Conservation (phyloP, 2,329 filamentous ascomycete genomes). For the Diaporthe sp. region DNA sequence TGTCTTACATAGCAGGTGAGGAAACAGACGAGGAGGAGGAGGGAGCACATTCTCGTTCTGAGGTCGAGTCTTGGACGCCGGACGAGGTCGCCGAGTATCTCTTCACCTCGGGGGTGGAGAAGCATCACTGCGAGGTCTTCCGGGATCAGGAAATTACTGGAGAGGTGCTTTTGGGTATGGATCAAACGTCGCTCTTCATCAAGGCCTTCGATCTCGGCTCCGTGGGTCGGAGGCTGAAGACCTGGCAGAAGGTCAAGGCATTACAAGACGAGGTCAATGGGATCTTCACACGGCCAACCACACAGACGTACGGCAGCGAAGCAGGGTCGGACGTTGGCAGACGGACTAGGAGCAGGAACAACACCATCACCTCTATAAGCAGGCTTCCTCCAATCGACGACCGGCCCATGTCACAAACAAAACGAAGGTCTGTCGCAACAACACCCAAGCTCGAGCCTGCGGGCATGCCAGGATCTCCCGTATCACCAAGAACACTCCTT, state of each 20-base stretch:
- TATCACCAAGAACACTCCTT: conserved; percentile 52
- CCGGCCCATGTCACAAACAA: conserved; percentile 61
- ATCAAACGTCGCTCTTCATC: conserved; percentile 93
- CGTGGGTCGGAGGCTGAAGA: conserved; percentile 89
- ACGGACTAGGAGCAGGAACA: conserved; percentile 67
- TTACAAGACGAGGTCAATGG: conserved; percentile 88
- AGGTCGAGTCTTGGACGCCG: conserved; percentile 85
- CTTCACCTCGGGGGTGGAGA: conserved; percentile 86
- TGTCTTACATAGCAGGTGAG: conserved; percentile 93
- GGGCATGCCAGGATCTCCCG: conserved; percentile 55
- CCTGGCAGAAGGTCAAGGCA: conserved; percentile 95
- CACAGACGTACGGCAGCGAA: conserved; percentile 70
- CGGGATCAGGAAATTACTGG: conserved; percentile 95
- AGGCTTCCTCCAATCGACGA: conserved; percentile 57
- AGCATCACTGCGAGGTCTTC: conserved; percentile 93
- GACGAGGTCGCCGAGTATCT: conserved; percentile 90
- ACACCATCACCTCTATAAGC: conserved; percentile 64
- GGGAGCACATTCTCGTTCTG: conserved; percentile 72
- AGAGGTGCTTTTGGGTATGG: conserved; percentile 93
- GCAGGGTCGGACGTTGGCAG: conserved; percentile 67
- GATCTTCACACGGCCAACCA: conserved; percentile 61
- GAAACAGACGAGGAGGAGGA: conserved; percentile 96
- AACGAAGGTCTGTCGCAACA: conserved; percentile 63
- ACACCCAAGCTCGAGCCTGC: conserved; percentile 60
- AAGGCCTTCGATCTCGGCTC: conserved; percentile 95